These are phyloP conservation scores for Gaeumannomyces sp. DNA, from an alignment of 2,329 filamentous ascomycete species.

Conservation along the genomic window DNA sequence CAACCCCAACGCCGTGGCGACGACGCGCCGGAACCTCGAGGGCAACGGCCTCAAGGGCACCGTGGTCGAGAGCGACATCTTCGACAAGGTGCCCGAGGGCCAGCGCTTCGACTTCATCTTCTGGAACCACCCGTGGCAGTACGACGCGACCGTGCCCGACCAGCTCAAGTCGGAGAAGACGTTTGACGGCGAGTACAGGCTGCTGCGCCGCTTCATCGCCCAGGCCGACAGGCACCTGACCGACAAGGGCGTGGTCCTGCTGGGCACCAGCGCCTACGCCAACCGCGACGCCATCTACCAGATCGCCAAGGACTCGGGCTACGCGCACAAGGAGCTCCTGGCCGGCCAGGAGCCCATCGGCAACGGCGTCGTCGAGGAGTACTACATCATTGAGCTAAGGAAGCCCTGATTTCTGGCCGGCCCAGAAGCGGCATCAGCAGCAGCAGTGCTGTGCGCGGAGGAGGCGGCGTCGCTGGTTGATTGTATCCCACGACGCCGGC, in stretches of 20 bases:
- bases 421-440: neutral
- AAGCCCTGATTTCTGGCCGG: neutral
- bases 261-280: conserved; percentile 2
- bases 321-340: conserved; percentile 8
- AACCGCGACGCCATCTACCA: conserved; percentile 5
- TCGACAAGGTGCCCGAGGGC: neutral
- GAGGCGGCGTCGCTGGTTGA: too few relatives aligned
- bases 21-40: conserved; percentile 3
- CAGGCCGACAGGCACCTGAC: conserved; percentile 3
- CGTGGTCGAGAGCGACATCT: conserved; percentile 5
- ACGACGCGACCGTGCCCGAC: conserved; percentile 5
- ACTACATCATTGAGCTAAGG: conserved; percentile 6
- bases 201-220: conserved; percentile 1
- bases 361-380: conserved; percentile 11
- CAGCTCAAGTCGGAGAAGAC: conserved; percentile 9
- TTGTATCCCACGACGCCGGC: too few relatives aligned
- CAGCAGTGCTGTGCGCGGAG: neutral
- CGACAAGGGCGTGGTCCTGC: conserved; percentile 6
- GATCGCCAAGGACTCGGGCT: neutral
- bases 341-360: conserved; percentile 8
- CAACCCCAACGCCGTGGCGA: conserved; percentile 6
- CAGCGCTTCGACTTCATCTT: conserved; percentile 8
- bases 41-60: conserved; percentile 3
- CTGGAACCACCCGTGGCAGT: conserved; percentile 8
- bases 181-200: conserved; percentile 5